Conservation (phyloP, 1,139 yeast genomes). For the Suhomyces yuchorum region DNA sequence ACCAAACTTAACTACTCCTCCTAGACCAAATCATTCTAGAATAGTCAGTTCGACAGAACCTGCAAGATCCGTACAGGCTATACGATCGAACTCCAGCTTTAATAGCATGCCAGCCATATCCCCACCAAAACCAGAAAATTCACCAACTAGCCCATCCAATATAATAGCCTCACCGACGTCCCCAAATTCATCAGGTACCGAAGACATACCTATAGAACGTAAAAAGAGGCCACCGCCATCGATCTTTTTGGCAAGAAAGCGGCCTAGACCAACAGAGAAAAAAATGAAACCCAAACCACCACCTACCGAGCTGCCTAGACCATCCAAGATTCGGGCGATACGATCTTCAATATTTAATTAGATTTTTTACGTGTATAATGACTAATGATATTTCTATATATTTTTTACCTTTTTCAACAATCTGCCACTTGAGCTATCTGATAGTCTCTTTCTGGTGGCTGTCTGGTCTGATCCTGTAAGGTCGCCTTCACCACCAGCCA, state of each 20-base stretch:
- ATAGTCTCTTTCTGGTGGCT: constrained; percentile 26
- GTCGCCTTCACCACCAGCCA: constrained; percentile 40
- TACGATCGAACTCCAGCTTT: background rate
- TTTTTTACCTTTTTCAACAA: constrained; percentile 26
- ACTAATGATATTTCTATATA: constrained; percentile 3
- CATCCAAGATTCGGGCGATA: constrained; percentile 23
- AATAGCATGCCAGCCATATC: background rate
- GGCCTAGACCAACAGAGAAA: constrained; percentile 14
- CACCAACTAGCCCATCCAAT: background rate
- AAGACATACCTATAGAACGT: background rate
- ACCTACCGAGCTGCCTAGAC: constrained; percentile 7
- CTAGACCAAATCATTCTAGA: background rate
- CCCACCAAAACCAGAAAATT: background rate
- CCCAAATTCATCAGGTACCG: background rate
- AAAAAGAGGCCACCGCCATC: constrained; percentile 20
- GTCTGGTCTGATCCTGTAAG: constrained; percentile 4
- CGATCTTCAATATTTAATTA: constrained; percentile 38
- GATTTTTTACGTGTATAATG: constrained; percentile 13
- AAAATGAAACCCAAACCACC: constrained; percentile 13
- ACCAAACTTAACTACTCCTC: background rate
- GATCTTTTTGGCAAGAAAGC: constrained; percentile 25
- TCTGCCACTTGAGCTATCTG: constrained; percentile 30
- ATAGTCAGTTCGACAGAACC: background rate
- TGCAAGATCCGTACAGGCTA: background rate
- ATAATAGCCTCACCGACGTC: background rate